These are phyloP conservation scores for Vitis rotundifolia DNA, from an alignment of 164 flowering plant species.

Conservation along the genomic window DNA sequence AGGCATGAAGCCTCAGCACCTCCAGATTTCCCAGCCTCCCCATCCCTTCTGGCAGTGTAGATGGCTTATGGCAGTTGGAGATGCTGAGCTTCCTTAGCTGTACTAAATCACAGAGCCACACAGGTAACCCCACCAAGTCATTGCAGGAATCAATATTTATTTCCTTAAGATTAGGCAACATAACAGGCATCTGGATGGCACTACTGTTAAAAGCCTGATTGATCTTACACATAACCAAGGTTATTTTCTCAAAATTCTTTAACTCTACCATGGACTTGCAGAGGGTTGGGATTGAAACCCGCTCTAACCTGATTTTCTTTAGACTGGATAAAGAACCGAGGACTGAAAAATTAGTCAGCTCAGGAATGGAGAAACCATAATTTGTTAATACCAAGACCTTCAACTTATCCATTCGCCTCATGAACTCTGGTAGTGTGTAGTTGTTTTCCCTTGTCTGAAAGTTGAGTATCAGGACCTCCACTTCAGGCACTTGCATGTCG, in stretches of 20 bases:
- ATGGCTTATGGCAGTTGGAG: too few relatives aligned
- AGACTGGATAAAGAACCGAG: constrained; percentile 10
- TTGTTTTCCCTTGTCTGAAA: constrained; percentile 1
- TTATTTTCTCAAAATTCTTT: too few relatives aligned
- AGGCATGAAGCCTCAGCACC: constrained; percentile 25
- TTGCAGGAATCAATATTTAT: too few relatives aligned
- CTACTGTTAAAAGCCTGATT: too few relatives aligned
- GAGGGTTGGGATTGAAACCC: constrained; percentile 18
- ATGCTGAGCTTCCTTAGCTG: too few relatives aligned
- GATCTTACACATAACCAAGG: too few relatives aligned
- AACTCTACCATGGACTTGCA: not conserved
- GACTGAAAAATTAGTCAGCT: constrained; percentile 10
- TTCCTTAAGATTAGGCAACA: too few relatives aligned
- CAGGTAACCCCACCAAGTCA: too few relatives aligned
- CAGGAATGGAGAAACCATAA: constrained; percentile 12
- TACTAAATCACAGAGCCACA: too few relatives aligned
- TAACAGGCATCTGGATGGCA: too few relatives aligned
- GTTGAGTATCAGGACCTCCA: constrained; percentile 33
- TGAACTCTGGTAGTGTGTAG: constrained; percentile 25
- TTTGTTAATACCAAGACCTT: constrained; percentile 27
- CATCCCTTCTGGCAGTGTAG: constrained; percentile 10
- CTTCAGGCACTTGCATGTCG: constrained; percentile 21
- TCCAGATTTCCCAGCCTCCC: constrained; percentile 21
- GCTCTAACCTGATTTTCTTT: constrained; percentile 30
- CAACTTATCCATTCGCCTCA: constrained; percentile 22